These are phyloP conservation scores for Symbiodinium pilosum DNA, from an alignment of 73 alveolate species.

Conservation along the genomic window DNA sequence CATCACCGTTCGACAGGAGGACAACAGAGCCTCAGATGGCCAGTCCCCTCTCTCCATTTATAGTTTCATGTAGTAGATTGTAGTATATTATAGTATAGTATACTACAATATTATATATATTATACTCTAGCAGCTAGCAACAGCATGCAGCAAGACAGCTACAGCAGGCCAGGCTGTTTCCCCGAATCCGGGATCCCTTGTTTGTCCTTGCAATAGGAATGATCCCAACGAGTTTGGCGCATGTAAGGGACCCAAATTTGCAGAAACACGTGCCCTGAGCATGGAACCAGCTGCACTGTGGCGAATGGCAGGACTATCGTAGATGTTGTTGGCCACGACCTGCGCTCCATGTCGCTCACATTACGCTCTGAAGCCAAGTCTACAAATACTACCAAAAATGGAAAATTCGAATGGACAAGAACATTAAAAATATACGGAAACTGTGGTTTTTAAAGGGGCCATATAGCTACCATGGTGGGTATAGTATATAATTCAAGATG, in stretches of 20 bases:
- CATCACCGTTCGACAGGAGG: slow-evolving; percentile 45
- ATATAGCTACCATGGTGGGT: too few relatives aligned
- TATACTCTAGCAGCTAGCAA: too few relatives aligned
- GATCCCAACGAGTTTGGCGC: too few relatives aligned
- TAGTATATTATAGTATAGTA: too few relatives aligned
- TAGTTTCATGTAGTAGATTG: too few relatives aligned
- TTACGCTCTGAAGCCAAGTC: not conserved
- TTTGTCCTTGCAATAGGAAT: too few relatives aligned
- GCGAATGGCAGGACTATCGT: slow-evolving; percentile 63
- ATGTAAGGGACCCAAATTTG: not conserved
- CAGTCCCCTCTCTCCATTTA: too few relatives aligned
- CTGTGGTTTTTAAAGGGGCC: not conserved
- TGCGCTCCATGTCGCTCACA: not conserved
- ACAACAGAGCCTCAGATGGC: slow-evolving; percentile 66
- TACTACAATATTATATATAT: too few relatives aligned
- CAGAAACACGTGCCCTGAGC: not conserved
- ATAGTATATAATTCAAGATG: too few relatives aligned
- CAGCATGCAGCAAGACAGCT: too few relatives aligned
- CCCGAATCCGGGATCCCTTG: not conserved
- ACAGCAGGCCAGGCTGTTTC: not conserved
- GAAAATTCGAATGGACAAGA: too few relatives aligned
- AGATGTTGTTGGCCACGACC: slow-evolving; percentile 42
- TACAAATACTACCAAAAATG: not conserved
- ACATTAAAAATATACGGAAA: too few relatives aligned
- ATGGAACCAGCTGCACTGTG: not conserved